Base-by-base conservation (phyloP, 179 eudicot genomes). In the Amaranthus tricolor region DNA sequence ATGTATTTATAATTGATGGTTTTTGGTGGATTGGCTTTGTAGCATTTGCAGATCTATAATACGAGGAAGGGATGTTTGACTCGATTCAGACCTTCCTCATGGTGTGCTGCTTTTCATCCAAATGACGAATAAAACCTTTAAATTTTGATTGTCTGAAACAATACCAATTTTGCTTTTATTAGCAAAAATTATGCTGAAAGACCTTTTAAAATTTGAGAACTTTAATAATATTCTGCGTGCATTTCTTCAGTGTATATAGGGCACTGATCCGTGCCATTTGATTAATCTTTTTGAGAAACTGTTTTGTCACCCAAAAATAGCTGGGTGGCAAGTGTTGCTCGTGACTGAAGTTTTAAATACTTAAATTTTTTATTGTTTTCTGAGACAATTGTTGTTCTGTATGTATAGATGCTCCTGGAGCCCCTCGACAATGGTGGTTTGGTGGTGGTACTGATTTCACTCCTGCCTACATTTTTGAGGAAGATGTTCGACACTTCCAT, bases 381-480 rank as follows among this genome's bases (percentile, higher is more conserved):
- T 89, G 6, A 82, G 78, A 86, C 86, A 90, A 84, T 78, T 59
- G 70, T 73, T 43, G 21, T 75, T 62, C 62, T 53, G 68, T 77
- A 45, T 70, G 53, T 73, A 75, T 86, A 94, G 96, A 94, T 84
- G 81, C 86, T 80, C 91, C 96, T 53, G 97, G 98, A 84, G 98
- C 97, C 69, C 98, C 97, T 49, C 89, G 95, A 65, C 88, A 88
- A 54, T 94, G 98, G 97, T 94, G 98, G 98, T 94, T 94, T 87
- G 98, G 99, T 78, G 96, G 99, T 54, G 99, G 99, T 73, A 95
- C 99, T 44, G 99, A 95, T 88, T 84, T 87, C 67, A 93, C 97
- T 51, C 97, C 97, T 63, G 89, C 97, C 66, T 95, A 95, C 85
- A 88, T 95, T 74, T 88, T 89, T 78, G 99, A 92, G 84, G 99